phyloP scores from a whole-genome alignment of 805 yeast genomes.

The Saccharomycopsis malanga region DNA sequence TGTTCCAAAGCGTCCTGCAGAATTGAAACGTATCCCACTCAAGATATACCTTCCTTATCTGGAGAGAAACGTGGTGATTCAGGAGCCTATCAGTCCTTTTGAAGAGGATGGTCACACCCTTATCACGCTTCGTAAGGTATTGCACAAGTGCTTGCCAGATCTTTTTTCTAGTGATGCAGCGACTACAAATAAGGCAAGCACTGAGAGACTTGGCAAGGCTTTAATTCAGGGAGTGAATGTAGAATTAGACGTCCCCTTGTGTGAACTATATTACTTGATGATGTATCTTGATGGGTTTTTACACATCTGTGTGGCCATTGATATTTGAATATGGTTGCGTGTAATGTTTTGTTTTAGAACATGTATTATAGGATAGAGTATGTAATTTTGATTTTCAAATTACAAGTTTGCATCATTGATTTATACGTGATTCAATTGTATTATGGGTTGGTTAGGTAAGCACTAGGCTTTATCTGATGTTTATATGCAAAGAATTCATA shows the following conservation, averaged over 20 bases:
- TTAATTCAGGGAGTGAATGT: slow-evolving; percentile 50
- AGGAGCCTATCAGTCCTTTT: slow-evolving; percentile 27
- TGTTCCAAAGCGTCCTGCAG: slow-evolving; percentile 21
- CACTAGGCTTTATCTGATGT: too few relatives aligned
- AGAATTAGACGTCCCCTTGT: slow-evolving; percentile 38
- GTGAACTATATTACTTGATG: slow-evolving; percentile 39
- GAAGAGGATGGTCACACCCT: slow-evolving; percentile 8
- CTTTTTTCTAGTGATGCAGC: slow-evolving; percentile 32
- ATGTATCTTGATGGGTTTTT: slow-evolving; percentile 59
- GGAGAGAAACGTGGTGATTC: slow-evolving; percentile 32
- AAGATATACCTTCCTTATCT: slow-evolving; percentile 36
- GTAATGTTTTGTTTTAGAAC: too few relatives aligned
- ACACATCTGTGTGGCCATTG: slow-evolving; percentile 33
- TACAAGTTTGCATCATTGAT: too few relatives aligned
- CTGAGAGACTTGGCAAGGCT: slow-evolving; percentile 35
- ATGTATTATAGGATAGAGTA: too few relatives aligned
- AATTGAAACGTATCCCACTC: slow-evolving; percentile 39
- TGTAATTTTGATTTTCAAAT: too few relatives aligned
- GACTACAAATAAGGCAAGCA: slow-evolving; percentile 20
- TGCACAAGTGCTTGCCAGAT: slow-evolving; percentile 39
- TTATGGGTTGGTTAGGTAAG: too few relatives aligned
- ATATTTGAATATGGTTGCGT: not conserved
- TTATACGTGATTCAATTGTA: too few relatives aligned
- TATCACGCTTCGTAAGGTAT: slow-evolving; percentile 34
- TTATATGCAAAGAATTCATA: too few relatives aligned